Evolutionary conservation across 495 filamentous ascomycete genomes (phyloP), one percentile per base, ranked within the genome.

Genomic region (Letharia lupina): DNA sequence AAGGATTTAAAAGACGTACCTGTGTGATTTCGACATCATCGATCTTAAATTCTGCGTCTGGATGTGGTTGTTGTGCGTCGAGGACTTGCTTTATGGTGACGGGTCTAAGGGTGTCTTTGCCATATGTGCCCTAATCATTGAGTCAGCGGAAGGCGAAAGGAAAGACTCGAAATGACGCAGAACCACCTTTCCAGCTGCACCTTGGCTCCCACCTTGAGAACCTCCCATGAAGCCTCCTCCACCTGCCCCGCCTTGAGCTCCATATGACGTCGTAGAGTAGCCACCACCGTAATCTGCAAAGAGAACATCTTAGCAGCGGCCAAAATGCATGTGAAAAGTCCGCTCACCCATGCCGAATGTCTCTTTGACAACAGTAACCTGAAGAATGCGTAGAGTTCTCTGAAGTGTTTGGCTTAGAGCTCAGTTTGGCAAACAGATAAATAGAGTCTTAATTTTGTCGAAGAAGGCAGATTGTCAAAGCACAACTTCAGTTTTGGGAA

Each of bases 11-110:
- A 50, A 10, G 16, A 16, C 63, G 18, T 75, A 84, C 82, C 63
- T 84, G 80, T 4, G 75, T 78, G 50, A 88, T 77, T 70, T 89
- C 87, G 40, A 80, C 75, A 65, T 84, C 85, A 77, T 98, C 94
- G 70, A 98, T 85, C 60, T 84, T 85, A 81, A 90, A 91, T 37
- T 84, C 83, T 59, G 86, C 85, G 65, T 89, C 89, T 10, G 88
- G 84, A 76, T 89, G 87, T 15, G 87, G 79, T 71, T 89, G 87
- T 65, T 83, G 79, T 62, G 89, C 88, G 74, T 96, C 91, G 71
- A 91, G 78, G 54, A 96, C 81, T 78, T 98, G 94, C 74, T 96
- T 96, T 73, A 97, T 90, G 52, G 94, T 98, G 50, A 96, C 88
- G 0, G 94, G 92, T 56, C 93, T 87, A 66, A 98, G 83, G 60